Evolutionary conservation across 441 rosid genomes (phyloP), one percentile per base, ranked within the genome.

Genomic region (Populus hybrid): DNA sequence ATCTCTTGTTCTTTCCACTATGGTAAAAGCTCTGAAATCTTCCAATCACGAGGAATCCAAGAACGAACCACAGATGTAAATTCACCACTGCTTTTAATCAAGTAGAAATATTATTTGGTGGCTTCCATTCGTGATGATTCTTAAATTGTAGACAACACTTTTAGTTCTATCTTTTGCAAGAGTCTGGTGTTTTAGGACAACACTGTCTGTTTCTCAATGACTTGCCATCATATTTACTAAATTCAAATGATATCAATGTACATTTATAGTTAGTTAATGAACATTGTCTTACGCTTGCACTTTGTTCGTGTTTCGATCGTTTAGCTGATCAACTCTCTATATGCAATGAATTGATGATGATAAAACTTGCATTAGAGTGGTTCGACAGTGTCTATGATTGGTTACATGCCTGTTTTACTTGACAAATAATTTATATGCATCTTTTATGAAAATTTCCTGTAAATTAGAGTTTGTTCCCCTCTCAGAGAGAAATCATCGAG

Each of bases 1-100:
- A n/a, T 74, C 53, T 35, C 24, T 50, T 78, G 21, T 69, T 71
- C 11, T 72, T 72, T 11, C 35, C 71, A 77, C 50, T 10, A 21
- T 64, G 67, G 21, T 38, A 66, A 70, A 18, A 61, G 16, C n/a
- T 63, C 50, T 21, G 28, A 32, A n/a, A 9, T 23, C 14, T 75
- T 28, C 34, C 63, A 32, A 2, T 50, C 36, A 30, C 30, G 8
- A 9, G 65, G 69, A 77, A 18, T 9, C 16, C 40, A 19, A 18
- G 50, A 69, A 21, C 6, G 53, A 10, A 21, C 21, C 6, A 21
- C 9, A 21, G 3, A 70, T 23, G 8, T 8, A 40, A 67, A 67
- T 23, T 68, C 6, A 68, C 46, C 6, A 34, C 11, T 30, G 71
- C 71, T 19, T 68, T 34, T 7, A 14, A 30, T 18, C 40, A 68